Percentiles rank a stretch among this genome's conserved stretches.
These are phyloP conservation scores for Balansia obtecta DNA, from an alignment of 2,329 filamentous ascomycete genomes.

Conservation along the genomic window DNA sequence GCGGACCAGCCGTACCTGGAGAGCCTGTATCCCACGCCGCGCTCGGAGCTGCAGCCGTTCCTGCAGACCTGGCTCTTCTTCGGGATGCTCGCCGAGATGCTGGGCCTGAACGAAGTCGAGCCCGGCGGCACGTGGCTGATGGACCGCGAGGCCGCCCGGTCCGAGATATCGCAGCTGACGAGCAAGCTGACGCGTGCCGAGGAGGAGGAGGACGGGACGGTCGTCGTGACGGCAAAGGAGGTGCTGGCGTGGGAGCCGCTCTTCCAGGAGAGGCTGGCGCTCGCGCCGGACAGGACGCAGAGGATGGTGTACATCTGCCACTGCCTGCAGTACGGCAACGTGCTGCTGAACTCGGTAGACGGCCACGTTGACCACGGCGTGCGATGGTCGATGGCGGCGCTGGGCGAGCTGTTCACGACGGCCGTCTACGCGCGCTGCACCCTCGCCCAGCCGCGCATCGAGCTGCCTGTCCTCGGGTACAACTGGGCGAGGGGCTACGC, in stretches of 20 bases:
- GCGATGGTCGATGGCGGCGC: conserved; percentile 15
- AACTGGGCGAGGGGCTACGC: conserved; percentile 12
- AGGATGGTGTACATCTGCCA: conserved; percentile 10
- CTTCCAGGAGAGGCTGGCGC: conserved; percentile 7
- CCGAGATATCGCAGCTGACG: conserved; percentile 10
- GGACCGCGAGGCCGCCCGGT: conserved; percentile 3
- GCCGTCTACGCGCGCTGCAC: conserved; percentile 2
- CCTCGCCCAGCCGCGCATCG: conserved; percentile 5
- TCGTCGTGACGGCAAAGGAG: conserved; percentile 2
- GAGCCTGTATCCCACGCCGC: conserved; percentile 10
- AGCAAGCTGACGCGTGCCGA: conserved; percentile 5
- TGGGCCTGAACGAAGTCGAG: conserved; percentile 14
- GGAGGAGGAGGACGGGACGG: conserved; percentile 1
- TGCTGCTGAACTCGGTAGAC: conserved; percentile 9
- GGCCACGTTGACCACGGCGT: conserved; percentile 13
- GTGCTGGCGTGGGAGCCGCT: conserved; percentile 1
- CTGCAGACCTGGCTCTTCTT: conserved; percentile 23
- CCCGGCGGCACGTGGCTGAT: conserved; percentile 7
- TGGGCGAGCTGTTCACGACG: conserved; percentile 15
- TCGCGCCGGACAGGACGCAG: conserved; percentile 6
- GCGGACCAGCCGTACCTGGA: conserved; percentile 7
- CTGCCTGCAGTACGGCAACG: conserved; percentile 10
- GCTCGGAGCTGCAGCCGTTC: conserved; percentile 13
- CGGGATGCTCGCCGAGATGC: conserved; percentile 17
- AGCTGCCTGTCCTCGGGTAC: conserved; percentile 8